A percentile compares a stretch with the other conserved stretches of the same genome.
phyloP scores from a whole-genome alignment of 208 protist species.

The Wallacemonas collosoma region DNA sequence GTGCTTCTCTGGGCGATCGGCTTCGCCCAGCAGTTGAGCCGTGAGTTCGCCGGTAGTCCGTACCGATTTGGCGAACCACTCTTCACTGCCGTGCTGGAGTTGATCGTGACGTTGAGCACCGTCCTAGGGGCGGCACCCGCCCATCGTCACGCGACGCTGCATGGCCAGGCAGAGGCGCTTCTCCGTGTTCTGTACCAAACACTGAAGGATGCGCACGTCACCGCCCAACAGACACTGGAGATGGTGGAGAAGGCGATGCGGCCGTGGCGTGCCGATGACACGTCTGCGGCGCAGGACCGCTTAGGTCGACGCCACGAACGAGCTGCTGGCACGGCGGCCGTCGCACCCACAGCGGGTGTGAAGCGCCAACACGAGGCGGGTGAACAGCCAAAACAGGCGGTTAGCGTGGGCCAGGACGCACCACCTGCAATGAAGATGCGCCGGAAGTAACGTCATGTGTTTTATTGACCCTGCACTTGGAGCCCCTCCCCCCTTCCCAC shows the following conservation, averaged over 20 bases:
- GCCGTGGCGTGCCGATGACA: not conserved
- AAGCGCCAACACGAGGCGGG: not conserved
- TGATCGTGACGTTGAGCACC: slow-evolving; percentile 13
- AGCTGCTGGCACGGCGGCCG: not conserved
- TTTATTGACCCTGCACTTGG: not conserved
- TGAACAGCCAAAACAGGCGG: not conserved
- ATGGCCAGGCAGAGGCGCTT: slow-evolving; percentile 18
- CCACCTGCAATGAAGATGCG: slow-evolving; percentile 3
- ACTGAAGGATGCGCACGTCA: slow-evolving; percentile 35
- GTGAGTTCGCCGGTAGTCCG: slow-evolving; percentile 53
- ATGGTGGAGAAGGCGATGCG: slow-evolving; percentile 19
- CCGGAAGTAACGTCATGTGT: not conserved
- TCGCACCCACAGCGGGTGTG: not conserved
- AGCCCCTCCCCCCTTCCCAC: not conserved
- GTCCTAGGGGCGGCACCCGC: slow-evolving; percentile 7
- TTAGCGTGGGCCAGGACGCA: not conserved
- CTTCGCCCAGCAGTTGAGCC: slow-evolving; percentile 60
- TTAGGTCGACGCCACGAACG: not conserved
- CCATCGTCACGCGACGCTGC: not conserved
- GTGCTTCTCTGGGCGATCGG: slow-evolving; percentile 64
- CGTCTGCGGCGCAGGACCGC: not conserved
- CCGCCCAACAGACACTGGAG: slow-evolving; percentile 46
- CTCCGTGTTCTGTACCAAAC: slow-evolving; percentile 31
- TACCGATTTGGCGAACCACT: slow-evolving; percentile 58
- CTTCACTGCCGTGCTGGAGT: slow-evolving; percentile 51